Percentiles rank a stretch among this genome's conserved stretches.
phyloP scores from a whole-genome alignment of 148 eudicot species.

The Fagopyrum tataricum region DNA sequence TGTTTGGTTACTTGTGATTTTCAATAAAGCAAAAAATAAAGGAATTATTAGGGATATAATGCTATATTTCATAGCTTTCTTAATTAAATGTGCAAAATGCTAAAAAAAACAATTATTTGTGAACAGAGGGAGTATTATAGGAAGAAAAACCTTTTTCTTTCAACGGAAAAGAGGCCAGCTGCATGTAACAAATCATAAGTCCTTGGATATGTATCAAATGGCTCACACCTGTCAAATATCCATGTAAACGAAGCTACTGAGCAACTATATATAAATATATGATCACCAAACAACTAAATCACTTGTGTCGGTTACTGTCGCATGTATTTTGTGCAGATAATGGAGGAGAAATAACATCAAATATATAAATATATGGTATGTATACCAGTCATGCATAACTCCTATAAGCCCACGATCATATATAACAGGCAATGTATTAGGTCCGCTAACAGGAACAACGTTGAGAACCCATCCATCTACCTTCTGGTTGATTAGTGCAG shows the following conservation, averaged over 20 bases:
- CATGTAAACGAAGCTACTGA: neutral
- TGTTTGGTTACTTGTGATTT: too few species aligned
- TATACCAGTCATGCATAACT: conserved; percentile 95
- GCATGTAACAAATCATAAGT: conserved; percentile 94
- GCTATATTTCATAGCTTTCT: too few species aligned
- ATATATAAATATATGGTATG: neutral
- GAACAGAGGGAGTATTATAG: neutral
- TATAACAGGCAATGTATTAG: conserved; percentile 86
- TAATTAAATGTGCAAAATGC: too few species aligned
- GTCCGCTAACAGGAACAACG: conserved; percentile 89
- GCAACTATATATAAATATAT: too few species aligned
- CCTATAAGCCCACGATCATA: conserved; percentile 96
- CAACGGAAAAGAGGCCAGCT: conserved; percentile 80
- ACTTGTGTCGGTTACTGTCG: neutral
- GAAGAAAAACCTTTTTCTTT: conserved; percentile 53
- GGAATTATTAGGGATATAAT: too few species aligned
- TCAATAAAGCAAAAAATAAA: too few species aligned
- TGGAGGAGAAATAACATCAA: neutral
- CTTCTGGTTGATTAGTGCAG: conserved; percentile 50
- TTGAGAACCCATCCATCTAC: conserved; percentile 92
- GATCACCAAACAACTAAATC: neutral
- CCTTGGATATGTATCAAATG: conserved; percentile 98
- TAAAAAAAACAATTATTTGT: too few species aligned
- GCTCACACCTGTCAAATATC: conserved; percentile 74
- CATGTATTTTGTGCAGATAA: neutral